Base-by-base conservation (phyloP, 2,329 filamentous ascomycete genomes). In the Sporothrix euskadiensis region DNA sequence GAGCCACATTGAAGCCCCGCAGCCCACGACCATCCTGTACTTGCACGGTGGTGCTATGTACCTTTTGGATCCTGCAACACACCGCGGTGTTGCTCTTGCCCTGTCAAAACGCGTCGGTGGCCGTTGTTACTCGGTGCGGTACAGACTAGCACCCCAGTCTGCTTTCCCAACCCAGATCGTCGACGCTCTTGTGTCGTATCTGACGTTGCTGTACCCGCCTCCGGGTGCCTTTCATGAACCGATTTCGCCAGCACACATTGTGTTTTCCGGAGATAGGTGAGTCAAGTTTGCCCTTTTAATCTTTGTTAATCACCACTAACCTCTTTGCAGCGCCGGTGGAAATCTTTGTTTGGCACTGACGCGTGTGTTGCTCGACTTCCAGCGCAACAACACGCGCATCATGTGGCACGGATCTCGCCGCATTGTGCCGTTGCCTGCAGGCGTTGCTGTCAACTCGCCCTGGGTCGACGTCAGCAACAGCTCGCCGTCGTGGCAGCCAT, bases 1-100 rank as follows among this genome's bases (percentile, higher is more conserved):
- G 87, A 85, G 85, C 73, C 92, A 94, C 78, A 87, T 87, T 73
- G 87, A 81, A n/a, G 86, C 83, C 61, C 86, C 87, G 4, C 86
- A 83, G 69, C 86, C 88, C 3, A 85, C 87, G 0, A 94, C 91
- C 0, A 80, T 94, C 0, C 83, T 94, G 26, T 94, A 93, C 80
- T 87, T 94, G 77, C 92, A 94, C 80, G 92, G 92, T 75, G 93
- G 92, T 71, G 92, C 90, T 4, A 92, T 91, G 82, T 94, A 85
- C 76, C 85, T 94, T 39, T 86, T 91, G 78, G 92, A 94, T 77
- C 92, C 92, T 19, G 81, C 85, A 1, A 90, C 89, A 0, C 90
- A 94, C 78, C 88, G 93, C 2, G 80, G 83, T 0, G 81, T 86
- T 0, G 86, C 85, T 22, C 87, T 87, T 74, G 87, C 85, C 70